Percentiles rank a stretch among this genome's conserved stretches.
phyloP scores from a whole-genome alignment of 768 basidiomycete genomes.

The Gelatoporia subvermispora region DNA sequence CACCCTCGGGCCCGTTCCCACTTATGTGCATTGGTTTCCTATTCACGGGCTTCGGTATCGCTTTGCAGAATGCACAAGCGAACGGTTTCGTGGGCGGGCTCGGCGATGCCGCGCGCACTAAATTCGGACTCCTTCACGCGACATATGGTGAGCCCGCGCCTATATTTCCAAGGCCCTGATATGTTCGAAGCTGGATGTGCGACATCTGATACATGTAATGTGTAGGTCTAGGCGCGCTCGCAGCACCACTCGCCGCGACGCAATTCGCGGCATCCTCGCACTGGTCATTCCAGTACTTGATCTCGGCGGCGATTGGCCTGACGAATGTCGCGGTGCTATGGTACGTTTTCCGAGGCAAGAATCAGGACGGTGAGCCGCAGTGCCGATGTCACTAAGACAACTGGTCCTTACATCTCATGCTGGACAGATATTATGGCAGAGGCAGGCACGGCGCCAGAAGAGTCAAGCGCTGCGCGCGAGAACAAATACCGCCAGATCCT shows the following conservation, averaged over 20 bases:
- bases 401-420: constrained; percentile 10
- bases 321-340: constrained; percentile 13
- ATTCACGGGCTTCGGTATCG: constrained; percentile 44
- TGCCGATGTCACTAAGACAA: not conserved
- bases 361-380: constrained; percentile 24
- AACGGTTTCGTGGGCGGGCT: constrained; percentile 65
- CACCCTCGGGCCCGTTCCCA: constrained; percentile 58
- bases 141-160: constrained; percentile 45
- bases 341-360: constrained; percentile 24
- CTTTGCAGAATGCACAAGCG: constrained; percentile 61
- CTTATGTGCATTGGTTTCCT: constrained; percentile 48
- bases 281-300: constrained; percentile 43
- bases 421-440: constrained; percentile 24
- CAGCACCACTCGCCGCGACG: constrained; percentile 50
- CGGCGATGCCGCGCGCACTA: constrained; percentile 46
- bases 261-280: constrained; percentile 41
- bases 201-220: too few species aligned
- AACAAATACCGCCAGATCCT: constrained; percentile 33
- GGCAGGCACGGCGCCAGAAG: constrained; percentile 23
- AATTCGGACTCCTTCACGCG: constrained; percentile 67
- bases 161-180: not conserved
- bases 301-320: constrained; percentile 25
- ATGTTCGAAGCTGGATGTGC: too few species aligned
- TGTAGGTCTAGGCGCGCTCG: constrained; percentile 54
- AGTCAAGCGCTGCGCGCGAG: constrained; percentile 14